Base-by-base conservation (phyloP, 306 rosid genomes). In the Lithocarpus polystachyus region DNA sequence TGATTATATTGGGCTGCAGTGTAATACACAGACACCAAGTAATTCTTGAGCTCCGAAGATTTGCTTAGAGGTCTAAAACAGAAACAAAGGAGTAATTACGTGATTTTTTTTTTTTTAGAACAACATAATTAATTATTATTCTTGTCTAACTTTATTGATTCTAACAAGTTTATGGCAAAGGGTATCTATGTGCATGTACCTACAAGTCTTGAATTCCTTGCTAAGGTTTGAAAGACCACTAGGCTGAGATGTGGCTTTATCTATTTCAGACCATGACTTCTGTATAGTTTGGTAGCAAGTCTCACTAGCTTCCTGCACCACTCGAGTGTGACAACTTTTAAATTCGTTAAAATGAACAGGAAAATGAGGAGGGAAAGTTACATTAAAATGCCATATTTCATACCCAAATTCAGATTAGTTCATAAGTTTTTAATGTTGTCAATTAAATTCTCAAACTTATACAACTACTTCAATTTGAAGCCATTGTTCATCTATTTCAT, bases 201-300 rank as follows among this genome's bases (percentile, higher is more conserved):
- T 19, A 91, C 92, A 94, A 72, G 94, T 83, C 26, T 79, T 76
- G 83, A 93, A 93, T 74, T 72, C 78, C 60, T 83, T 22, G 75
- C 91, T 81, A 45, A 90, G 93, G 77, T 77, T 72, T 67, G 85
- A 87, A 82, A 89, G 90, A 35, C 97, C 97, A 9, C 65, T 43
- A 28, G 77, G 81, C 73, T 51, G 62, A 17, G 88, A 83, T 59
- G 93, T 88, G 64, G 86, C 72, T 45, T 37, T 77, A 67, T 93
- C 88, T 5, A 93, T 93, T 81, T 82, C 87, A 3, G 91, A 81
- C 97, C 96, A 90, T 0, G 97, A 91, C 2, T 85, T 79, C 6
- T 4, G 22, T 40, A 93, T 90, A 26, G 89, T 88, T 75, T 86
- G 53, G 11, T 88, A 87, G 84, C 97, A 92, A 84, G 81, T 89